These are phyloP conservation scores for Naganishia onofrii DNA, from an alignment of 768 basidiomycete species.

Conservation along the genomic window DNA sequence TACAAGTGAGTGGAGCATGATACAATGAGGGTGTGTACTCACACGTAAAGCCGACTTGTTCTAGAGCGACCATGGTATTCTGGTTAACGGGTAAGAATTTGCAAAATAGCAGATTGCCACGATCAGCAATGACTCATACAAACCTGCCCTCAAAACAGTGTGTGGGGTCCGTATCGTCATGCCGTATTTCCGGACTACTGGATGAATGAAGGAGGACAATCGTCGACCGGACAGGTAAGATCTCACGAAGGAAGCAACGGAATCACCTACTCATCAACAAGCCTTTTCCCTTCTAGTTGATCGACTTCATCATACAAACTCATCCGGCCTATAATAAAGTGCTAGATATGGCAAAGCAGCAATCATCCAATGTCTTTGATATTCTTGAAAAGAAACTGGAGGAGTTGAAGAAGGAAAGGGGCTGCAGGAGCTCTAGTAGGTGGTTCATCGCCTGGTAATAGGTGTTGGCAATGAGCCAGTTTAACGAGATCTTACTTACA, in stretches of 20 bases:
- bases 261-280: constrained; percentile 6
- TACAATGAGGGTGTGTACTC: no score
- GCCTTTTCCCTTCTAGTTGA: constrained; percentile 58
- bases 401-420: constrained; percentile 60
- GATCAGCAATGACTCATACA: not conserved
- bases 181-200: constrained; percentile 91
- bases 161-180: constrained; percentile 60
- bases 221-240: constrained; percentile 86
- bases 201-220: constrained; percentile 99
- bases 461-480: no score
- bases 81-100: constrained; percentile 71
- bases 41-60: not conserved
- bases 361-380: constrained; percentile 53
- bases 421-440: constrained; percentile 61
- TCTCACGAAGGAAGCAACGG: not conserved
- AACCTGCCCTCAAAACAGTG: not conserved
- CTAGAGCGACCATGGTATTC: constrained; percentile 74
- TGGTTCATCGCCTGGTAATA: not conserved
- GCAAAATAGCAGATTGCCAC: not conserved
- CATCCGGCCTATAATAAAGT: constrained; percentile 80
- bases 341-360: constrained; percentile 62
- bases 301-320: constrained; percentile 90
- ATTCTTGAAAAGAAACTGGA: constrained; percentile 72
- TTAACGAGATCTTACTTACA: constrained; percentile 16
- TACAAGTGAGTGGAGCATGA: constrained; percentile 57